A percentile compares a stretch with the other conserved stretches of the same genome.
phyloP scores from a whole-genome alignment of 495 filamentous ascomycete species.

The Rusavskia elegans region DNA sequence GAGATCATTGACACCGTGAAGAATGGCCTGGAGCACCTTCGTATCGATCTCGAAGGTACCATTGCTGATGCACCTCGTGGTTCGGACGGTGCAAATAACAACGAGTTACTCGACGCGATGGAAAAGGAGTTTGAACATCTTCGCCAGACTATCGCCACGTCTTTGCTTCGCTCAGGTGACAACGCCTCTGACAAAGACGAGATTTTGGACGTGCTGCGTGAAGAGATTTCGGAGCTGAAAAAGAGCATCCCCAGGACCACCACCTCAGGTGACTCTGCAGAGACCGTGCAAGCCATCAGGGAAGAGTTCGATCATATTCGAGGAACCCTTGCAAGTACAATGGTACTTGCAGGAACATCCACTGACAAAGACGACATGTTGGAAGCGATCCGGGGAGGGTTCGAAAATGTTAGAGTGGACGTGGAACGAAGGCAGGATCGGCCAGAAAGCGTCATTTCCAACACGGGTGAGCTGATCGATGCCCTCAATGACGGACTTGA shows the following conservation, averaged over 20 bases:
- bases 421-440: constrained; percentile 37
- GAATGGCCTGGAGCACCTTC: constrained; percentile 53
- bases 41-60: constrained; percentile 53
- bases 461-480: constrained; percentile 62
- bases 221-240: constrained; percentile 30
- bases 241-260: background rate
- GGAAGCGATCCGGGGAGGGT: constrained; percentile 45
- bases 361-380: constrained; percentile 46
- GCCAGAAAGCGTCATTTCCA: constrained; percentile 39
- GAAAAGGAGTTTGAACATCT: constrained; percentile 58
- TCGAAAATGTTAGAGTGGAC: constrained; percentile 53
- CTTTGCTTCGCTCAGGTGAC: constrained; percentile 33
- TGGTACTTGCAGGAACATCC: constrained; percentile 41
- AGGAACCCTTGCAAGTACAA: constrained; percentile 49
- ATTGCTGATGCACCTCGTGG: constrained; percentile 29
- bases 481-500: constrained; percentile 70
- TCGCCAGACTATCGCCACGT: constrained; percentile 42
- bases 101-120: constrained; percentile 50
- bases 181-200: constrained; percentile 27
- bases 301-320: constrained; percentile 55
- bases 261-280: constrained; percentile 12
- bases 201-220: constrained; percentile 44
- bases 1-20: constrained; percentile 65
- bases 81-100: constrained; percentile 26
- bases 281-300: constrained; percentile 47